A percentile compares a stretch with the other conserved stretches of the same genome.
phyloP scores from a whole-genome alignment of 306 rosid genomes.

The Prosopis cineraria region DNA sequence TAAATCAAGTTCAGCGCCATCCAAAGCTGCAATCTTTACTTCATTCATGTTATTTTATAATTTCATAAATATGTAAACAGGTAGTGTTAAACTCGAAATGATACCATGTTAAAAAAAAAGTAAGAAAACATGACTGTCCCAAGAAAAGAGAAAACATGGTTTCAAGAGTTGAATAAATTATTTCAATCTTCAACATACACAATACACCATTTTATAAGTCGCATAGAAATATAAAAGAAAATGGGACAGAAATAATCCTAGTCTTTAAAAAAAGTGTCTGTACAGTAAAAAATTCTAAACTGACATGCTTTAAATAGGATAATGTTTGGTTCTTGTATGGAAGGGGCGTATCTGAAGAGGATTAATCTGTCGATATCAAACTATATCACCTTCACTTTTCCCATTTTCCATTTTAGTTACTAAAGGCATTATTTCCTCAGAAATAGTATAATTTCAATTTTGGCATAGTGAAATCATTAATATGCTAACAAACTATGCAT shows the following conservation, averaged over 20 bases:
- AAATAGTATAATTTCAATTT: conserved; percentile 23
- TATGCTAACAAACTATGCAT: conserved; percentile 7
- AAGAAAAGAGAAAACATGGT: conserved; percentile 4
- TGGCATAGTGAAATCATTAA: conserved; percentile 13
- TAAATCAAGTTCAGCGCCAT: conserved; percentile 19
- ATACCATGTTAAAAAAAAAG: conserved; percentile 13
- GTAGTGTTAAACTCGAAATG: not conserved
- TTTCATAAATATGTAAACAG: conserved; percentile 9
- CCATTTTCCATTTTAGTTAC: conserved; percentile 2
- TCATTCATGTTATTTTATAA: not conserved
- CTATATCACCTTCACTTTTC: conserved; percentile 7
- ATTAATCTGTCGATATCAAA: conserved; percentile 1
- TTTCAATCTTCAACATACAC: not conserved
- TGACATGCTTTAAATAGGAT: not conserved
- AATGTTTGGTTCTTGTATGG: not conserved
- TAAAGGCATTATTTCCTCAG: conserved; percentile 7
- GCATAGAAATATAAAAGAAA: conserved; percentile 2
- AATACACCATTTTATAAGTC: not conserved
- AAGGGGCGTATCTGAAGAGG: conserved; percentile 28
- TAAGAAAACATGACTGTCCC: not conserved
- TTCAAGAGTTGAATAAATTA: conserved; percentile 8
- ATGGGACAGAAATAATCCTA: not conserved
- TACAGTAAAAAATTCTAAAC: not conserved
- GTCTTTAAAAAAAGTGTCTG: not conserved
- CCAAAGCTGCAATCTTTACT: conserved; percentile 20